Percentiles rank a stretch among this genome's conserved stretches.
Conservation (phyloP, 352 stramenopile genomes). For the Phytophthora cactorum region DNA sequence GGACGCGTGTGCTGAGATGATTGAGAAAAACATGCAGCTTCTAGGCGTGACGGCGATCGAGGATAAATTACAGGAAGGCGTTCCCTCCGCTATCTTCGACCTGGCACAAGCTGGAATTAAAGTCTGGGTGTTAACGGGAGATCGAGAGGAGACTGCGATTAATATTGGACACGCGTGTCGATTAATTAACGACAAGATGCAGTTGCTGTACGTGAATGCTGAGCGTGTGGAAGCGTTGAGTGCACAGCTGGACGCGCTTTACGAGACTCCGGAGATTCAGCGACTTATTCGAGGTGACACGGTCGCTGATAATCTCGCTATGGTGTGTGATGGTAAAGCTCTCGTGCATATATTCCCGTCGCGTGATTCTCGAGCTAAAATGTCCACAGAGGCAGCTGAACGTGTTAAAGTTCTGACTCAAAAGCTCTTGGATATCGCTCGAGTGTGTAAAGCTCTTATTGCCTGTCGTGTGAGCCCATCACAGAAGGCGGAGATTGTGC, state of each 20-base stretch:
- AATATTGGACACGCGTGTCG: constrained; percentile 95
- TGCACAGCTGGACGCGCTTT: constrained; percentile 53
- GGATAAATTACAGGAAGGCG: constrained; percentile 95
- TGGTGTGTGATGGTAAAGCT: constrained; percentile 72
- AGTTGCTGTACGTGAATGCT: constrained; percentile 70
- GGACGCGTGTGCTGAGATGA: constrained; percentile 58
- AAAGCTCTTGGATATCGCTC: constrained; percentile 61
- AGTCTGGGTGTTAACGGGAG: constrained; percentile 98
- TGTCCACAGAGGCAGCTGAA: constrained; percentile 34
- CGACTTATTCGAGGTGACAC: constrained; percentile 39
- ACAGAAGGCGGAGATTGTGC: constrained; percentile 85
- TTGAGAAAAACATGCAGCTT: constrained; percentile 82
- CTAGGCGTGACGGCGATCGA: constrained; percentile 96
- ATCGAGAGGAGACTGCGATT: constrained; percentile 98
- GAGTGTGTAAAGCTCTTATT: constrained; percentile 80
- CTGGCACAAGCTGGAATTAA: constrained; percentile 96
- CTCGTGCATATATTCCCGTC: constrained; percentile 74
- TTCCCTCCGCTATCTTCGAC: constrained; percentile 93
- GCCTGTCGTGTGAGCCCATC: constrained; percentile 83
- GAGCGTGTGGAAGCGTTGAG: constrained; percentile 49
- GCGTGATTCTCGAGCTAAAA: constrained; percentile 49
- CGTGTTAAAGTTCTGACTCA: constrained; percentile 40
- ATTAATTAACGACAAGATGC: constrained; percentile 72
- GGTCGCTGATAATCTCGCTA: constrained; percentile 59
- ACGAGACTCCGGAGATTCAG: constrained; percentile 50